Base-by-base conservation (phyloP, 1,284 basidiomycete genomes). In the Malassezia slooffiae region DNA sequence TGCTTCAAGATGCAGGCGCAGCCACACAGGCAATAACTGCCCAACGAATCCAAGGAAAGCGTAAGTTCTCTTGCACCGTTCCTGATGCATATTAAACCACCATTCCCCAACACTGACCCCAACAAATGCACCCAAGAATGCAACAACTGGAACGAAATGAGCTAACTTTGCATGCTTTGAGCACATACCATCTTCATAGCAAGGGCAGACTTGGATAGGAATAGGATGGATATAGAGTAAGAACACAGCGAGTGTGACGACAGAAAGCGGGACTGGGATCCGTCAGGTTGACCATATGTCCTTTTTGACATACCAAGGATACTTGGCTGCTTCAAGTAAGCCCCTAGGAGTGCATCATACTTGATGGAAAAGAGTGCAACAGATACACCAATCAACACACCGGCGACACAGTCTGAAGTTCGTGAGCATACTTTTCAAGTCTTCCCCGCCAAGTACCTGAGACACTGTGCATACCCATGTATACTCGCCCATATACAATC, bases 171-270 rank as follows among this genome's bases (percentile, higher is more conserved):
- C n/a, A 3, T 29, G 38, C 15, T 3, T 17, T 16, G 9, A 11
- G 17, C 11, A 26, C 43, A 15, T 35, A 46, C 51, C 50, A 62
- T 97, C 91, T 70, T 96, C 91, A 70, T 95, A 97, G 71, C 91
- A 96, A 1, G 91, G 93, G 62, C 91, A 96, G 63, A 93, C 87
- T 50, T 95, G 89, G 1, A 93, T 58, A 5, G 73, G 72, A 61
- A 89, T 83, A 0, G 90, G 89, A 67, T 96, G 90, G 52, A 72
- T 82, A 77, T 64, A 82, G 5, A 93, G 82, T 32, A 85, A 72
- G 2, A 85, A 72, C 8, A 90, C 73, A 48, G 40, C 79, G 69
- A 11, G 82, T 0, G 81, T 77, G 11, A 86, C 74, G 22, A 81
- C 71, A 16, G 80, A 74, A 5, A 79, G 55, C 1, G 89, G 86